Base-by-base conservation (phyloP, 2,329 filamentous ascomycete species). In the Talaromyces sp. region DNA sequence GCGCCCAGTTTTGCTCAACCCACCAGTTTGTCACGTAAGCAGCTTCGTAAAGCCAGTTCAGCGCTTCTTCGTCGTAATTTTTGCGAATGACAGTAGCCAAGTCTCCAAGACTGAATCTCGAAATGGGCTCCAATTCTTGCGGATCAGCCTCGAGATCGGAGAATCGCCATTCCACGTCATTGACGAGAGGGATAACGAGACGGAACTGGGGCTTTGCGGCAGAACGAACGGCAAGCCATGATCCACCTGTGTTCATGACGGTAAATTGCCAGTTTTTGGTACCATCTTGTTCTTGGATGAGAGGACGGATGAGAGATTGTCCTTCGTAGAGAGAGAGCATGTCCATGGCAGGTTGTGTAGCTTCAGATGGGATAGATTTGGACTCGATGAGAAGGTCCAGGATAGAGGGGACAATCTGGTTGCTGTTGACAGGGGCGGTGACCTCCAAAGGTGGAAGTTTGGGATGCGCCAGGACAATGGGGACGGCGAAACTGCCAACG, bases 181-280 rank as follows among this genome's bases (percentile, higher is more conserved):
- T 89, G 66, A 89, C 83, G 63, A 93, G 86, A 4, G 89, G 86
- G 49, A 97, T 86, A 13, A 66, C 62, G 87, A 92, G 56, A 82
- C 80, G 55, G 95, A 41, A 45, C 13, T 82, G 70, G 39, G 72
- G 77, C 91, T 90, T 65, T 86, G 86, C 91, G 87, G 97, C 60
- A 77, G 81, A n/a, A 86, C 86, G 73, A 90, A 86, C 61, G 80
- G 78, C 57, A 80, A 82, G 72, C 88, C 87, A 62, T 1, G 68
- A 65, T 27, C 69, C 68, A 11, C 70, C 70, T 2, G 69, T 63
- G 47, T 72, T 73, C 56, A 72, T 71, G 24, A 71, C 62, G 14
- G 64, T 65, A 49, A 72, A 66, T 45, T 72, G 68, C 66, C 70
- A 73, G 20, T 65, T 61, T 27, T 65, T 54, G 3, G 71, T 66